Conservation (phyloP, 352 stramenopile genomes). For the Phytophthora cactorum region DNA sequence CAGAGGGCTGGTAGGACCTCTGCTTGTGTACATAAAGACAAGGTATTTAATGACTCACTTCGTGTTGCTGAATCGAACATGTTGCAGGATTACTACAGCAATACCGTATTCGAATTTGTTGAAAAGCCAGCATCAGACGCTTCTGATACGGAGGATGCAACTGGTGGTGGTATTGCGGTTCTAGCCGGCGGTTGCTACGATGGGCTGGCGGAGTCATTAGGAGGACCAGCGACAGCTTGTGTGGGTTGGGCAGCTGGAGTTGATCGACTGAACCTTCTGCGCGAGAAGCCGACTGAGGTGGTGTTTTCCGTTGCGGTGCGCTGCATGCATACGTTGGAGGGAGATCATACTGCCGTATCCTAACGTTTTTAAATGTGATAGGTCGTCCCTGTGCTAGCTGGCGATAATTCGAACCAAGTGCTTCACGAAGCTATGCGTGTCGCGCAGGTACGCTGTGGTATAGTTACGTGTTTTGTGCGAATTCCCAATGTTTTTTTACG, state of each 20-base stretch:
- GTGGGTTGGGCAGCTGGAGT: conserved; percentile 88
- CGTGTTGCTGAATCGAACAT: conserved; percentile 1
- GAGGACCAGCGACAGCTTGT: conserved; percentile 63
- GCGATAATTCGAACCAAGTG: conserved; percentile 49
- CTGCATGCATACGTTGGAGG: background rate
- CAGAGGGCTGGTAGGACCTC: conserved; percentile 67
- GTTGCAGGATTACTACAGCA: conserved; percentile 89
- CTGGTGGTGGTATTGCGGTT: conserved; percentile 68
- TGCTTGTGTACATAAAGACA: background rate
- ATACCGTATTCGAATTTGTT: conserved; percentile 91
- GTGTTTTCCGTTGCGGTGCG: conserved; percentile 59
- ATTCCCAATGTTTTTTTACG: background rate
- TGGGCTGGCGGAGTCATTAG: conserved; percentile 69
- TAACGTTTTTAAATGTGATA: conserved; percentile 28
- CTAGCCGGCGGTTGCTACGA: conserved; percentile 89
- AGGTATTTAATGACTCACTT: conserved; percentile 4
- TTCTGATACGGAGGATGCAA: conserved; percentile 18
- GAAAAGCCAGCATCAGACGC: conserved; percentile 39
- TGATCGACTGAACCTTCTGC: conserved; percentile 77
- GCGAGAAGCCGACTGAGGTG: conserved; percentile 30
- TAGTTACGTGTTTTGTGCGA: background rate
- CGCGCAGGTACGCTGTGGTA: conserved; percentile 43
- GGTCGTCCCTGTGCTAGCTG: conserved; percentile 71
- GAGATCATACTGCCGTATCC: background rate
- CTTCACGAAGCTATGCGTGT: conserved; percentile 72